Evolutionary conservation across 768 basidiomycete genomes (phyloP), one percentile per base, ranked within the genome.

Genomic region (Cystofilobasidium macerans): DNA sequence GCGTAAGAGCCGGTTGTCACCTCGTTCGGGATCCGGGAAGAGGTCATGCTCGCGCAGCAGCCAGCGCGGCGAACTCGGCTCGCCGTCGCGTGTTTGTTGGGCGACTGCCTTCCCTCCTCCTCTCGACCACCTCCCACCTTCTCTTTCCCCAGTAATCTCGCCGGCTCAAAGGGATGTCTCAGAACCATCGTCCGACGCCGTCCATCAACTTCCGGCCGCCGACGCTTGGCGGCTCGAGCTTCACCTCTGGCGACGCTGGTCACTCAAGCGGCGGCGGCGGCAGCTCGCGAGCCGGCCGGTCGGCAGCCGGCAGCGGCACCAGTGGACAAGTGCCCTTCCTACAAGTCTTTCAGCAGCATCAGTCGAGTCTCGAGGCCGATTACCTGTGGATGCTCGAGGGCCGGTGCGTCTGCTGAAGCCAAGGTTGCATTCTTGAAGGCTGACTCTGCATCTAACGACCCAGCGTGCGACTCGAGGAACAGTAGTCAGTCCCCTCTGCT

Each of bases 391-490:
- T 60, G 24, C 12, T 60, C 14, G 43, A 60, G 38, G 58, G 43
- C 38, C n/a, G 58, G 58, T 40, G 20, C 38, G 58, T 60, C 40
- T 14, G 45, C 42, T 43, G 45, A 24, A 16, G 24, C 43, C 58
- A 9, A 26, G 13, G 9, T 40, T 22, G 36, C 2, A n/a, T 20
- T 18, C 47, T 48, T n/a, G n/a, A n/a, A n/a, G n/a, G n/a, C n/a
- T n/a, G n/a, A n/a, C n/a, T n/a, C n/a, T n/a, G n/a, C n/a, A n/a
- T n/a, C n/a, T n/a, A n/a, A n/a, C n/a, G n/a, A n/a, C n/a, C 26
- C 24, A 56, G 54, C 45, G 63, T 64, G 9, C 36, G 54, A 13
- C 53, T 67, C 32, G 65, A 67, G 48, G 48, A 61, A 33, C 57
- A 67, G 53, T 67, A 54, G 63, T 64, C 16, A n/a, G 63, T 56